Evolutionary conservation across 169 alveolate species (phyloP).

Genomic region (Cryptosporidium sp.): DNA sequence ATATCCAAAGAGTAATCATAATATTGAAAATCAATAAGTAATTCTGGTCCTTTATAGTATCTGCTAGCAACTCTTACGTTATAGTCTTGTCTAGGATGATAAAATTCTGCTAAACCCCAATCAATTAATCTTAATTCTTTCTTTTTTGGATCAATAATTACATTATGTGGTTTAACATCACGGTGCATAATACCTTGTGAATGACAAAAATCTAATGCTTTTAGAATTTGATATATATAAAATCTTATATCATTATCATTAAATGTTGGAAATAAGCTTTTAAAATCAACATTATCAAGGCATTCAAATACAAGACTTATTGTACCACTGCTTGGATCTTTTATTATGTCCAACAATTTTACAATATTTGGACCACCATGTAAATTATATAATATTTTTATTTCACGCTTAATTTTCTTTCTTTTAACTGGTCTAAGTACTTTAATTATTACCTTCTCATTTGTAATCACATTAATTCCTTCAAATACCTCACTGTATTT

Average conservation of each 20-base stretch:
- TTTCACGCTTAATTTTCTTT: constrained; percentile 96
- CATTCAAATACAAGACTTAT: constrained; percentile 94
- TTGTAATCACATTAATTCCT: constrained; percentile 87
- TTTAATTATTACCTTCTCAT: constrained; percentile 92
- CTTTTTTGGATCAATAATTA: constrained; percentile 94
- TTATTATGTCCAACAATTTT: constrained; percentile 93
- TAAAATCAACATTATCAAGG: constrained; percentile 91
- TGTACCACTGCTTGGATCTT: constrained; percentile 95
- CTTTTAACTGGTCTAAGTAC: constrained; percentile 97
- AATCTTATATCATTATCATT: constrained; percentile 94
- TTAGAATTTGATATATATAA: constrained; percentile 92
- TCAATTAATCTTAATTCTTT: constrained; percentile 94
- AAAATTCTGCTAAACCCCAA: constrained; percentile 99
- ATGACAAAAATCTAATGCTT: constrained; percentile 98
- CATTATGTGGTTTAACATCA: constrained; percentile 96
- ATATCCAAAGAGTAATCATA: constrained; percentile 98
- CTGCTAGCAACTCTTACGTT: constrained; percentile 98
- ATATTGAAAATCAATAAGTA: constrained; percentile 93
- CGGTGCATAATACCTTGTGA: constrained; percentile 99
- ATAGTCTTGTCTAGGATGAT: constrained; percentile 98
- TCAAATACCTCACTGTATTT: constrained; percentile 98
- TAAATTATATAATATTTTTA: constrained; percentile 94
- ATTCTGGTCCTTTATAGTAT: constrained; percentile 99
- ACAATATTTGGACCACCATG: constrained; percentile 96
- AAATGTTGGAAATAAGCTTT: constrained; percentile 93